Evolutionary conservation across 495 filamentous ascomycete species (phyloP), one percentile per base, ranked within the genome.

Genomic region (Hypoxylon trugodes): DNA sequence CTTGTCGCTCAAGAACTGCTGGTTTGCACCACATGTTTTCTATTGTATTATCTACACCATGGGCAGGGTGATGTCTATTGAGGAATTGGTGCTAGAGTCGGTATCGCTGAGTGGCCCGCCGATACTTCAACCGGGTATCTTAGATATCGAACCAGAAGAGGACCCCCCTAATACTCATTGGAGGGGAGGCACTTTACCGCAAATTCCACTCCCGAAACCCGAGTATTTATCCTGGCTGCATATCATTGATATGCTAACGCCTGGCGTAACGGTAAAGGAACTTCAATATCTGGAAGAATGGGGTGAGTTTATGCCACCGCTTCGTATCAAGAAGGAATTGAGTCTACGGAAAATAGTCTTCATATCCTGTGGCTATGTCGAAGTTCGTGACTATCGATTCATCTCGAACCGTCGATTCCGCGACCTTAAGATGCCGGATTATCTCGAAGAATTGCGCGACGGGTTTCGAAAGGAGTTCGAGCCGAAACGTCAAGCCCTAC

Each of bases 1-100:
- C 30, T 74, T 89, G 7, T 84, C 74, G 3, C 64, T 89, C 30
- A 79, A 78, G 52, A 89, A 87, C 57, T 86, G 84, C 74, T 84
- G 79, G 78, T 61, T 78, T 12, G 68, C 68, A 6, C 80, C 81
- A 9, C 61, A 76, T 24, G 69, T 77, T 1, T 65, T 83, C 30
- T 61, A 67, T n/a, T 47, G 59, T 15, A 69, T 77, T 41, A 59
- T 77, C 13, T 24, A 28, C 2, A 38, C 37, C 0, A 64, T 72
- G 65, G 52, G 48, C 1, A 24, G 62, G 13, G 24, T 48, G 4
- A 1, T 13, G 0, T 47, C 43, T 6, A 68, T 82, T 5, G 56
- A 74, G 30, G 71, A 65, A 3, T 63, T 82, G 8, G 74, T 69
- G 4, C 62, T 84, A 2, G 66, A 81, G 51, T 77, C 79, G 0